Percentiles rank a stretch among this genome's conserved stretches.
Evolutionary conservation across 257 asterid species (phyloP).

Genomic region (Eucommia ulmoides): DNA sequence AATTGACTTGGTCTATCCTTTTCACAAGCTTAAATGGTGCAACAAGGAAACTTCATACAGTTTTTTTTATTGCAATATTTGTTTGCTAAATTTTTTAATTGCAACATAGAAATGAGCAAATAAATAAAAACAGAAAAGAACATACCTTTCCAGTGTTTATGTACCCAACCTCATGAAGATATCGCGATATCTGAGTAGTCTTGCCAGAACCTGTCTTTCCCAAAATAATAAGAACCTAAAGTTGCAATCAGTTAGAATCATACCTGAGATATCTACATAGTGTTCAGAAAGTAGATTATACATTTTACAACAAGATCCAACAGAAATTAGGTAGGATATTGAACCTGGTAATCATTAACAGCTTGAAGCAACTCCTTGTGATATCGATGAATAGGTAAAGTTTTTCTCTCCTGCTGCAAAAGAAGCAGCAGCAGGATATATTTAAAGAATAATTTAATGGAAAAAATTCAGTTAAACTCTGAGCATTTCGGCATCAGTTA

Average conservation of each 20-base stretch:
- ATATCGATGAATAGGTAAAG: conserved; percentile 68
- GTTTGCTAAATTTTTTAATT: no score
- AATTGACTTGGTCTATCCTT: no score
- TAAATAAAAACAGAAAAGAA: neutral
- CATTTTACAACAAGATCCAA: neutral
- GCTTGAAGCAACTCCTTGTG: conserved; percentile 76
- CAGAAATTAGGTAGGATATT: conserved; percentile 3
- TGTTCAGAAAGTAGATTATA: neutral
- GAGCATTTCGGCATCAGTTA: no score
- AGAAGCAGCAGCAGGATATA: neutral
- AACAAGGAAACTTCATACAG: no score
- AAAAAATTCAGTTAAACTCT: no score
- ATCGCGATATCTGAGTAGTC: conserved; percentile 92
- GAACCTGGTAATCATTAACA: conserved; percentile 62
- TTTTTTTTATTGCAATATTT: no score
- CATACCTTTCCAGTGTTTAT: conserved; percentile 63
- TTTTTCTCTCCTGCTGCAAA: conserved; percentile 70
- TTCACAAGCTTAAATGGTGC: no score
- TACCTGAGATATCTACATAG: neutral
- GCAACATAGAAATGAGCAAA: no score
- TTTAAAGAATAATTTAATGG: no score
- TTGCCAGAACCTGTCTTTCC: conserved; percentile 97
- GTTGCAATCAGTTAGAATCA: conserved; percentile 4
- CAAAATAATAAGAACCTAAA: conserved; percentile 82
- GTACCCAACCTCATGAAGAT: conserved; percentile 91